Base-by-base conservation (phyloP, 306 rosid genomes). In the Trifolium pratense region DNA sequence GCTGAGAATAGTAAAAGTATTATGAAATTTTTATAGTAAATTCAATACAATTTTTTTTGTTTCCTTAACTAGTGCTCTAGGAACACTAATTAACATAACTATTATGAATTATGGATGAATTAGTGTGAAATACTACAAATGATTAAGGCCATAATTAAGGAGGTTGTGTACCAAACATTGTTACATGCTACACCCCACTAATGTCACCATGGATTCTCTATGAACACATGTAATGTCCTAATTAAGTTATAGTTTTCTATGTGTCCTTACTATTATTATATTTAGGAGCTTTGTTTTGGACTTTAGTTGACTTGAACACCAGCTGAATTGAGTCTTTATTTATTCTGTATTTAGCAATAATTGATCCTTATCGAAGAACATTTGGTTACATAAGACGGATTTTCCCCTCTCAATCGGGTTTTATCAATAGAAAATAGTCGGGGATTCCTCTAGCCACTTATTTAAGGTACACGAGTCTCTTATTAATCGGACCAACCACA, bases 261-360 rank as follows among this genome's bases (percentile, higher is more conserved):
- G 29, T 63, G 66, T 48, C 68, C 45, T 70, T 42, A 55, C 59
- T 66, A 49, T 16, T 37, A 37, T 66, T 23, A 4, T 59, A 68
- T 4, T n/a, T 31, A 29, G 57, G 56, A 26, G 40, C 45, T 67
- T 81, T 17, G 73, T 65, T 63, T 76, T 42, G 79, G 40, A 69
- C 2, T 63, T 48, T 25, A 26, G 14, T 36, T 5, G 59, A 78
- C 31, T 42, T 10, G 48, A 13, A 52, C 26, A 49, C 29, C 43
- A 32, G 43, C 32, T 21, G 55, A 42, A 56, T 34, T 15, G 55
- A 43, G 2, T 57, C 4, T 17, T 6, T 17, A 52, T 9, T 9
- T 5, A 4, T 16, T 10, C 3, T 0, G 9, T 5, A 20, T 43
- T 43, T 13, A 13, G 16, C 6, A 43, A 1, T 43, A 7, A 43